Base-by-base conservation (phyloP, 2,329 filamentous ascomycete genomes). In the Hypoxylon sp. region DNA sequence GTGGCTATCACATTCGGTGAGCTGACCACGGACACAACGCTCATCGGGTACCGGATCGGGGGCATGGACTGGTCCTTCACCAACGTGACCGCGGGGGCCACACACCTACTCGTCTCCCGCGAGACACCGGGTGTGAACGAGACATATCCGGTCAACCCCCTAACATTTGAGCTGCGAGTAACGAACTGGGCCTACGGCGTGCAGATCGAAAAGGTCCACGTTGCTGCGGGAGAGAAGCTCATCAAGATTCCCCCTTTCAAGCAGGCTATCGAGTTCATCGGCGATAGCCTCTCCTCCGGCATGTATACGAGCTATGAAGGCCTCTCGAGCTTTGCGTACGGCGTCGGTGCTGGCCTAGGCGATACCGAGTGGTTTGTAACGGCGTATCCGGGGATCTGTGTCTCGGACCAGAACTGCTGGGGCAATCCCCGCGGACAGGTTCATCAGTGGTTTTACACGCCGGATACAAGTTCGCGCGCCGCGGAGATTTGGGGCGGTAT, bases 171-270 rank as follows among this genome's bases (percentile, higher is more conserved):
- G 72, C 75, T 89, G 70, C 79, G 86, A 66, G 86, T 89, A 14
- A 86, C 86, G 1, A 89, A 89, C 70, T 89, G 85, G 86, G 85
- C 81, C 14, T 85, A 84, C 69, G 86, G 86, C 2, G 81, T 89
- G 2, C 87, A 89, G 74, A 82, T 89, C 46, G 77, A 79, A 16
- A 78, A 81, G 6, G 80, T 89, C 1, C 84, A 87, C 57, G 78
- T 87, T 12, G 79, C 78, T 1, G 74, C 77, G 2, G 79, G 79
- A 4, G 78, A 81, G 37, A 77, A 77, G 19, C 77, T 89, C 5
- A 75, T 85, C 69, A 81, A 82, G 63, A 61, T 81, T 4, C 76
- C 78, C 1, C 72, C 78, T 19, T 78, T 76, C 62, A 67, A 70
- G 6, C 76, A 77, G 43, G 74, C 73, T 1, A 79, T 82, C 46